These are phyloP conservation scores for Curvularia lunata DNA, from an alignment of 2,329 filamentous ascomycete species.

Conservation along the genomic window DNA sequence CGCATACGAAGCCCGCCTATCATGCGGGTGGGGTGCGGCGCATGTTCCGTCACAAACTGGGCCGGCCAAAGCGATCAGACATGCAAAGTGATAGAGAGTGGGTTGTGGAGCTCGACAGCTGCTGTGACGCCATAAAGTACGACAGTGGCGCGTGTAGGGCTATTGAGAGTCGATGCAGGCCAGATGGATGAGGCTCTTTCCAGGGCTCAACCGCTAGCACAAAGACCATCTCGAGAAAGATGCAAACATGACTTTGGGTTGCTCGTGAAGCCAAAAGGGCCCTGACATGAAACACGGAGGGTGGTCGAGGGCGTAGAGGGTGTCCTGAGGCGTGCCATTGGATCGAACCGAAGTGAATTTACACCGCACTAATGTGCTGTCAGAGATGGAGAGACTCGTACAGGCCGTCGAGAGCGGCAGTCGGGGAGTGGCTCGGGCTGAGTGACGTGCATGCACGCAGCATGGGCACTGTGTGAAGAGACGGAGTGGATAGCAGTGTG, in stretches of 20 bases:
- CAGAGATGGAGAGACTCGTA: not conserved
- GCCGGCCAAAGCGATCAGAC: constrained; percentile 3
- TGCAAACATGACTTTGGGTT: not conserved
- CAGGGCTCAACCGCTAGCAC: not conserved
- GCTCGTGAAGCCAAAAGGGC: not conserved
- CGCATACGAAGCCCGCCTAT: constrained; percentile 2
- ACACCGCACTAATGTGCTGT: constrained; percentile 1
- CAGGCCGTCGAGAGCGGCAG: too few relatives aligned
- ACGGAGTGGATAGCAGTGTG: not conserved
- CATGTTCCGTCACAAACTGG: constrained; percentile 4
- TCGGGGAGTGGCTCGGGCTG: not conserved
- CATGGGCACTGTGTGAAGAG: not conserved
- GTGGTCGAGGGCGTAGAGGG: not conserved
- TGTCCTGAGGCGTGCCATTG: not conserved
- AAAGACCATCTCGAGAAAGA: not conserved
- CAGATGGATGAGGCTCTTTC: not conserved
- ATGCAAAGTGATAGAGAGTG: constrained; percentile 1
- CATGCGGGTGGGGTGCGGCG: constrained; percentile 5
- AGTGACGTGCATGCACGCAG: not conserved
- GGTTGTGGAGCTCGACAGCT: constrained; percentile 1
- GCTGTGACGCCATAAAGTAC: constrained; percentile 1
- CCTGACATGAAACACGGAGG: not conserved
- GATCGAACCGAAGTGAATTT: not conserved
- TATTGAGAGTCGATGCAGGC: not conserved
- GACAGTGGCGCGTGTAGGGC: not conserved